Evolutionary conservation across 2,329 filamentous ascomycete genomes (phyloP).

Genomic region (Elsinoe batatas): DNA sequence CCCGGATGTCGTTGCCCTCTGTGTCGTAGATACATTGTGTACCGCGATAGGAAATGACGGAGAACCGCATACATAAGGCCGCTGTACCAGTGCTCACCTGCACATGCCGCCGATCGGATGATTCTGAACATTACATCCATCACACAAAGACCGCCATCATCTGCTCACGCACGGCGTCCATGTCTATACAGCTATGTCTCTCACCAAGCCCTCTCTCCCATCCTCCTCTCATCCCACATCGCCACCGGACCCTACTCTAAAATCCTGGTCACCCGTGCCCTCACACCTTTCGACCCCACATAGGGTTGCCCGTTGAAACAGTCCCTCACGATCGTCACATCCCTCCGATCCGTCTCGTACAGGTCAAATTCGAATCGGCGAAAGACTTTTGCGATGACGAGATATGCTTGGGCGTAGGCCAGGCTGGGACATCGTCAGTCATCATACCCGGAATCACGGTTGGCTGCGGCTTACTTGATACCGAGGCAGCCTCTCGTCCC

Average conservation of each 20-base stretch:
- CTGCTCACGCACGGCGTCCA: too few species aligned
- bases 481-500: slow-evolving; percentile 10
- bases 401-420: slow-evolving; percentile 28
- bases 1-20: too few species aligned
- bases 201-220: too few species aligned
- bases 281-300: slow-evolving; percentile 19
- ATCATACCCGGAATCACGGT: slow-evolving; percentile 13
- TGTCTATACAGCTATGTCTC: too few species aligned
- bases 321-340: slow-evolving; percentile 13
- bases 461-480: background rate
- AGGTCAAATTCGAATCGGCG: slow-evolving; percentile 26
- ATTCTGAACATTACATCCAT: too few species aligned
- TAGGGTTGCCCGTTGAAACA: slow-evolving; percentile 18
- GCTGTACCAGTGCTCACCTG: too few species aligned
- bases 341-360: slow-evolving; percentile 17
- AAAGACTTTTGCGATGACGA: slow-evolving; percentile 24
- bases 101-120: too few species aligned
- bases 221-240: too few species aligned
- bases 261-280: slow-evolving; percentile 16
- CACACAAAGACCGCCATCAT: too few species aligned
- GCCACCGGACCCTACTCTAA: background rate
- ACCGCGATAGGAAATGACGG: too few species aligned
- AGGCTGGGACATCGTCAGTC: slow-evolving; percentile 25
- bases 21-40: too few species aligned
- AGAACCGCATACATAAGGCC: too few species aligned